Evolutionary conservation across 2,329 filamentous ascomycete species (phyloP).

Genomic region (Stachybotrys elegans): DNA sequence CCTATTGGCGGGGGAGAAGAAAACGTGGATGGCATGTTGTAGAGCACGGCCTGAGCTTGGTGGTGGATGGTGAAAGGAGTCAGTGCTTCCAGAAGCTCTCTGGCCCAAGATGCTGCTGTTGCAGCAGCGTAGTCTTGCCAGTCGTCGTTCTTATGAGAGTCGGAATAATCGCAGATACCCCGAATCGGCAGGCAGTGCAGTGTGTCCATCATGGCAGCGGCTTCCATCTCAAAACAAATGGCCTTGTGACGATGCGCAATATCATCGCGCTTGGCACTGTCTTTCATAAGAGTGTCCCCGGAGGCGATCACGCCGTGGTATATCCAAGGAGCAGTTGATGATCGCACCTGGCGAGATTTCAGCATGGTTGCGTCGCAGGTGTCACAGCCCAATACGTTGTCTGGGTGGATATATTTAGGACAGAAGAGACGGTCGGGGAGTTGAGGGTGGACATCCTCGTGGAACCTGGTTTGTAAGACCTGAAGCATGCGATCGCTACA

Average conservation of each 20-base stretch:
- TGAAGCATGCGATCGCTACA: not conserved
- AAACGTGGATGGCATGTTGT: too few relatives aligned
- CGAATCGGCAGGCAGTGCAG: constrained; percentile 27
- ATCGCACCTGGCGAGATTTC: not conserved
- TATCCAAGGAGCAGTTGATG: not conserved
- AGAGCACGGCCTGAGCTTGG: too few relatives aligned
- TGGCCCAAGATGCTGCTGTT: not conserved
- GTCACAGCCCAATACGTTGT: not conserved
- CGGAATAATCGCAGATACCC: constrained; percentile 14
- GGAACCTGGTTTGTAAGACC: not conserved
- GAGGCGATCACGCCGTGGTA: not conserved
- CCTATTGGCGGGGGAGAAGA: too few relatives aligned
- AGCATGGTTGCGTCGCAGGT: not conserved
- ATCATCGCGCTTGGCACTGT: not conserved
- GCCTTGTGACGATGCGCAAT: not conserved
- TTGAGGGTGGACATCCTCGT: not conserved
- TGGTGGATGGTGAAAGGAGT: not conserved
- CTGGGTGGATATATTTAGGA: not conserved
- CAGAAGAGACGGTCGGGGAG: not conserved
- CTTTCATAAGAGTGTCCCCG: not conserved
- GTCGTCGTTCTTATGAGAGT: constrained; percentile 2
- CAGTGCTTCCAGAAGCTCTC: not conserved
- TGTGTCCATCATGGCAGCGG: constrained; percentile 14
- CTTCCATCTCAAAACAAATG: constrained; percentile 7
- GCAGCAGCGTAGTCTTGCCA: constrained; percentile 4